Base-by-base conservation (phyloP, 192 early-diverging fungal species). In the Coemansia sp. region DNA sequence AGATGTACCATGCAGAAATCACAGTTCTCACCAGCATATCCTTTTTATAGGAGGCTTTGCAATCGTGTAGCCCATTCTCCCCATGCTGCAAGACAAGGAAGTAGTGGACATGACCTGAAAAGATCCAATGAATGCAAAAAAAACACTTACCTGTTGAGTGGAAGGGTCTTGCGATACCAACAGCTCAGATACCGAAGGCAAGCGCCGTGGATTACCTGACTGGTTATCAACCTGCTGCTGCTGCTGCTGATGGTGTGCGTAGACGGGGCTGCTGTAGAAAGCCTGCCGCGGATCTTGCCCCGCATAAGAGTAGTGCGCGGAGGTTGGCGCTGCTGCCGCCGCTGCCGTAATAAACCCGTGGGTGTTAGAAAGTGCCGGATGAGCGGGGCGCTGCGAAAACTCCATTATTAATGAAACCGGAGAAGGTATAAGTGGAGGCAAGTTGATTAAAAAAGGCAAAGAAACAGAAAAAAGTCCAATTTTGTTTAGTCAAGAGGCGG, bases 371-470 rank as follows among this genome's bases (percentile, higher is more conserved):
- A 66, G 59, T n/a, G 67, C 30, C 21, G 61, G 42, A 52, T 73
- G 76, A 67, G 76, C 60, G 72, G 78, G 72, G 69, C 66, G 78
- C 69, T 80, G 78, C 9, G 72, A 80, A 61, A 80, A 80, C 65
- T 80, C 78, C 78, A 80, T 80, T 59, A 51, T 56, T 29, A 39
- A 51, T 36, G 46, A 17, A 54, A 42, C 30, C 23, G 29, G 51
- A 27, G 14, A 57, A 51, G 42, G 62, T 30, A 20, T 27, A 8
- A 50, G 69, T 20, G 54, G 29, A 31, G 51, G 58, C 51, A 42
- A 59, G 51, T 24, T 59, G 32, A 22, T 36, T 21, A 33, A 59
- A 39, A 59, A 31, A 59, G 39, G 51, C 30, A 30, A 33, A 33
- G 50, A 59, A 11, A 31, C 23, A 46, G 20, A 31, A 29, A 31